Base-by-base conservation (phyloP, 139 green algal genomes). In the Asterochloris sp. region DNA sequence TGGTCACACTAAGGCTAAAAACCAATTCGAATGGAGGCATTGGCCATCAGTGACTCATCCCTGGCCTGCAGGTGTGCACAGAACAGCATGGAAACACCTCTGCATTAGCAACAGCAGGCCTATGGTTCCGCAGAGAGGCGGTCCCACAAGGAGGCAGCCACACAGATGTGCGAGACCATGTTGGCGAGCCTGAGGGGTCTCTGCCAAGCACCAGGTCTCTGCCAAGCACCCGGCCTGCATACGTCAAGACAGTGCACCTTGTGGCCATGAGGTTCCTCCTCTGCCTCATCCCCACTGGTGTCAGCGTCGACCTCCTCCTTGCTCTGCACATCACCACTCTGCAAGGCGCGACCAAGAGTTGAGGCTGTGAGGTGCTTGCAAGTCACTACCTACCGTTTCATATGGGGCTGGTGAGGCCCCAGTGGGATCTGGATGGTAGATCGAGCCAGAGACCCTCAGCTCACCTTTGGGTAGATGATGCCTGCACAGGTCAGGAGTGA, bases 251-350 rank as follows among this genome's bases (percentile, higher is more conserved):
- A 54, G 38, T 54, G 38, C 38, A 54, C 76, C 60, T 80, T 80
- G 76, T 80, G 76, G 60, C 76, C 76, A 69, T 61, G 23, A 62
- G 67, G 60, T 80, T 69, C 76, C 24, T 61, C 60, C 60, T 80
- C 76, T 47, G 76, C 68, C 60, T 80, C 76, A 38, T 80, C 76
- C 11, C 76, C 76, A 38, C 76, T 80, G 60, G 76, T 80, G 76
- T 80, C 76, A 16, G 60, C 76, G 21, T 80, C 54, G 11, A 80
- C 76, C 0, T 80, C 76, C 29, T 80, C 76, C 26, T 80, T 80
- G 54, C 76, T 80, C 61, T 80, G 60, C 54, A 62, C 60, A 62
- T 80, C 76, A 80, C 76, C 76, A 69, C 24, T 17, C 29, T n/a
- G 10, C 38, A n/a, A 11, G 14, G 66, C 66, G 9, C 66, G 66